Evolutionary conservation across 23 red algal genomes (phyloP), one percentile per base, ranked within the genome.

Genomic region (Gracilaria gracilis): DNA sequence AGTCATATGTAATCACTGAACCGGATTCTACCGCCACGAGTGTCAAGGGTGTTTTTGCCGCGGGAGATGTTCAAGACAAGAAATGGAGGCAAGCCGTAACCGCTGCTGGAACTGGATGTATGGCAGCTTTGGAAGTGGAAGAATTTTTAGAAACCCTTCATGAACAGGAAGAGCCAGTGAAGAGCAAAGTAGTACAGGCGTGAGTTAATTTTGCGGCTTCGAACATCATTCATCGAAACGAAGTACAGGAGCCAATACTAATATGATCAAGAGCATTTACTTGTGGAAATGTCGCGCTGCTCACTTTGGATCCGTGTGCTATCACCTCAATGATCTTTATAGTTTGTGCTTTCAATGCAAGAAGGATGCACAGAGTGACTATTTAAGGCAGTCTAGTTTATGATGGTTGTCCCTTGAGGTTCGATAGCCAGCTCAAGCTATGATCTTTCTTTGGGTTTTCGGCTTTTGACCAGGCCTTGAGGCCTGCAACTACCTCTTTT

Each of bases 31-130:
- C 93, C n/a, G 74, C 79, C 23, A 98, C 97, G 9, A 96, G 86
- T 75, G 93, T 95, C 21, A 75, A 78, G 31, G 97, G 97, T 23
- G 97, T 96, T 15, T 98, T 98, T 78, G 97, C 97, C 34, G 86
- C 86, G 23, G 97, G 97, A 21, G 93, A 96, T 74, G 91, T 95
- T 23, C 97, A 98, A 82, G 97, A 98, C 70, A 96, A 98, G 65
- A 89, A 94, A 79, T 98, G 89, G 82, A 90, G 93, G 32, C 93
- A 98, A 79, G 97, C 97, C 0, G 53, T 98, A 4, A 98, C 97
- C 34, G 97, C 97, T 8, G 97, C 93, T 20, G 93, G 97, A 36
- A 95, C 88, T 11, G 93, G 97, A 13, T 98, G 97, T 75, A 98
- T 98, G 97, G 89, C 97, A 20, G 97, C 97, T 59, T 62, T 96